Conservation (phyloP, 805 yeast genomes). For the Citeromyces matritensis region DNA sequence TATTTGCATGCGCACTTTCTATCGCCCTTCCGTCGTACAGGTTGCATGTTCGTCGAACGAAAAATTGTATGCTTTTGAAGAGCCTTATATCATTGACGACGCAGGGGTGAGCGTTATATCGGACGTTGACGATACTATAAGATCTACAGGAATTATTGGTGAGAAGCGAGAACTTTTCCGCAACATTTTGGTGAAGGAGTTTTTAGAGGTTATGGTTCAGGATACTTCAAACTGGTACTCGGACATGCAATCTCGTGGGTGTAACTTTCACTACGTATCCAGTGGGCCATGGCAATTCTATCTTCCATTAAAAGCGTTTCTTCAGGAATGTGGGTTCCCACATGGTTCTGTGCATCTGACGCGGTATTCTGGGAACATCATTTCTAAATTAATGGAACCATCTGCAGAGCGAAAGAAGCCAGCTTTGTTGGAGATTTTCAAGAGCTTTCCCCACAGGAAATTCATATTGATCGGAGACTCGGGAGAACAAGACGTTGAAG, state of each 20-base stretch:
- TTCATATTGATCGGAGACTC: constrained; percentile 89
- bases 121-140: constrained; percentile 91
- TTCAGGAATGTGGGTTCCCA: constrained; percentile 47
- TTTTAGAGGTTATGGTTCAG: constrained; percentile 54
- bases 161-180: constrained; percentile 74
- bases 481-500: constrained; percentile 91
- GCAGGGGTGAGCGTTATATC: constrained; percentile 62
- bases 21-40: constrained; percentile 45
- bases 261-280: constrained; percentile 79
- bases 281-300: constrained; percentile 91
- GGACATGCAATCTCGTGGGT: constrained; percentile 23
- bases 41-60: constrained; percentile 33
- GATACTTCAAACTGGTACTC: constrained; percentile 64
- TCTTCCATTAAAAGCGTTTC: constrained; percentile 40
- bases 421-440: constrained; percentile 43
- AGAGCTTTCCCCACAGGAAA: constrained; percentile 63
- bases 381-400: constrained; percentile 77
- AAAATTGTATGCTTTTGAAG: constrained; percentile 27
- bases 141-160: constrained; percentile 79
- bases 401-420: constrained; percentile 67
- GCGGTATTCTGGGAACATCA: constrained; percentile 71
- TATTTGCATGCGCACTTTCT: constrained; percentile 32
- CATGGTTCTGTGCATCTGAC: constrained; percentile 75
- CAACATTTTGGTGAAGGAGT: constrained; percentile 58
- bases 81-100: constrained; percentile 21